Base-by-base conservation (phyloP, 202 grass and related monocot species). In the Zoysia matrella region DNA sequence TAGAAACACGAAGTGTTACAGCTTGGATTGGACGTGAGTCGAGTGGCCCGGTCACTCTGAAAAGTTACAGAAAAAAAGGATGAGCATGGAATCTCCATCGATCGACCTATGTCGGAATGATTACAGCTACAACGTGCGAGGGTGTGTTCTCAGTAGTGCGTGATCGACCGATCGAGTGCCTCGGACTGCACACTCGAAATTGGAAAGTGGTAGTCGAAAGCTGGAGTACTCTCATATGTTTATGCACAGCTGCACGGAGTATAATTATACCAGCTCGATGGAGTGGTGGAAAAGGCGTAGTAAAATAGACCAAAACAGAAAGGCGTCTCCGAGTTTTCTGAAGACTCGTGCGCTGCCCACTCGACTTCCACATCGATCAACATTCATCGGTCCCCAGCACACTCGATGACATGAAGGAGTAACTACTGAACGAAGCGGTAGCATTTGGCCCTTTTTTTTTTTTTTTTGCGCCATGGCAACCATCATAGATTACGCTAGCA, bases 251-350 rank as follows among this genome's bases (percentile, higher is more conserved):
- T 44, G 76, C 22, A 45, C 9, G 22, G 22, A 11, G 11, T 72
- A 76, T 15, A 67, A 85, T 85, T 54, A 89, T 76, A 65, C 65
- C 43, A 13, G 22, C 82, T 72, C 56, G 60, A 51, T 2, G 72
- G 2, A 85, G 77, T 81, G 67, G 77, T 65, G 11, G 56, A 67
- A 85, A 89, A 49, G 67, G 2, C 5, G 13, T 2, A 22, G 53
- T 81, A 81, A 46, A 86, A 49, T 75, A 85, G 4, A 36, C 0
- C 15, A 47, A 11, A 62, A 43, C 63, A 0, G 15, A 78, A 54
- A 62, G 40, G 39, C 70, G 1, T 46, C 3, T 4, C 12, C 36
- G 15, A 58, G 15, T 72, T 58, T 72, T 67, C 71, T 72, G 7
- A 18, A 39, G 65, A 16, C 58, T 11, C 67, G 54, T 79, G 77